Evolutionary conservation across 768 basidiomycete genomes (phyloP).

Genomic region (Lactarius vividus): DNA sequence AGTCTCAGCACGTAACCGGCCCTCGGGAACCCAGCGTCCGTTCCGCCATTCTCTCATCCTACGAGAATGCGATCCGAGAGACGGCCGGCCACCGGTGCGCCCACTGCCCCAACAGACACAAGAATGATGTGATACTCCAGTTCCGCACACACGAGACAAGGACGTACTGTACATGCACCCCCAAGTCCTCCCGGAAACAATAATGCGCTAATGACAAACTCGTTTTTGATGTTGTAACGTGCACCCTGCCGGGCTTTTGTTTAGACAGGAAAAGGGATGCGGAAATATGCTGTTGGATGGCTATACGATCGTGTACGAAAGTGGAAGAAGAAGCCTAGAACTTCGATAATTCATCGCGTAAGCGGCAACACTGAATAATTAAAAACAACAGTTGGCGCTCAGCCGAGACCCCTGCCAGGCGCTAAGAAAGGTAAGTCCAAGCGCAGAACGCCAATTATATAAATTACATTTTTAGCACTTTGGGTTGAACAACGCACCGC

Average conservation of each 20-base stretch:
- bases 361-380: background rate
- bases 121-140: background rate
- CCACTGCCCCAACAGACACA: conserved; percentile 39
- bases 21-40: conserved; percentile 66
- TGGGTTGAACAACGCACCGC: conserved; percentile 43
- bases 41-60: conserved; percentile 46
- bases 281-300: background rate
- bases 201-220: conserved; percentile 56
- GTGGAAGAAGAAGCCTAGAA: conserved; percentile 50
- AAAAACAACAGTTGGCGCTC: conserved; percentile 36
- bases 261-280: background rate
- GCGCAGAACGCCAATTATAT: background rate
- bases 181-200: conserved; percentile 61
- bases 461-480: background rate
- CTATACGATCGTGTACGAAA: conserved; percentile 67
- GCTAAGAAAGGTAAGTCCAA: conserved; percentile 38
- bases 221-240: conserved; percentile 53
- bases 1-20: conserved; percentile 55
- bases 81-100: conserved; percentile 56
- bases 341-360: background rate
- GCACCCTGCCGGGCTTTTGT: conserved; percentile 43
- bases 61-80: conserved; percentile 56
- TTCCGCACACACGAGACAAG: background rate
- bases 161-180: conserved; percentile 53
- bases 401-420: conserved; percentile 38